A percentile compares a stretch with the other conserved stretches of the same genome.
Evolutionary conservation across 2,329 filamentous ascomycete species (phyloP).

Genomic region (Colletotrichum cuscutae): DNA sequence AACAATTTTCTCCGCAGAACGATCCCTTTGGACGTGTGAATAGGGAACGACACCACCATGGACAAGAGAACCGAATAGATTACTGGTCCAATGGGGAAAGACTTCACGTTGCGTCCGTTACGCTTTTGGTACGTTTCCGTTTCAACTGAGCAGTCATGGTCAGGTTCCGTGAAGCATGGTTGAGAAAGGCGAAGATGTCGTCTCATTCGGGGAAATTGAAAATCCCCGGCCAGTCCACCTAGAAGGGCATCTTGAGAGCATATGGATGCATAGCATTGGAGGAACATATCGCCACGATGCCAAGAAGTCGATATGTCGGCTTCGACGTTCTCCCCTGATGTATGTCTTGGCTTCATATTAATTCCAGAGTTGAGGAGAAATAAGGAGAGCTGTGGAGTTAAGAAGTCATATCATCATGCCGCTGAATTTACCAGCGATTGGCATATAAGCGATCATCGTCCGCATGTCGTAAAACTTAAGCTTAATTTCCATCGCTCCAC

Average conservation of each 20-base stretch:
- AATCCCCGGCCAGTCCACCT: not conserved
- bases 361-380: not conserved
- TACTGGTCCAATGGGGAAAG: slow-evolving; percentile 17
- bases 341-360: not conserved
- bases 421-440: not conserved
- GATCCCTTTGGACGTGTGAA: not conserved
- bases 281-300: not conserved
- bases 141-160: not conserved
- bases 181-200: not conserved
- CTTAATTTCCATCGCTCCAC: not conserved
- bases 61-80: slow-evolving; percentile 5
- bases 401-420: not conserved
- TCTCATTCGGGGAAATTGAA: slow-evolving; percentile 18
- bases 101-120: not conserved
- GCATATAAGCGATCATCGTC: slow-evolving; percentile 6
- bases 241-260: not conserved
- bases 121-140: not conserved
- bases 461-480: not conserved
- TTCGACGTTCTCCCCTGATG: not conserved
- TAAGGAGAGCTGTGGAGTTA: not conserved
- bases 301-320: not conserved
- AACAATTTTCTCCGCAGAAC: slow-evolving; percentile 20
- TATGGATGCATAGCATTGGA: not conserved
- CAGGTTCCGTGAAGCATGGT: not conserved
- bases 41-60: not conserved